phyloP scores from a whole-genome alignment of 768 basidiomycete genomes.

The Cystobasidium onofrii region DNA sequence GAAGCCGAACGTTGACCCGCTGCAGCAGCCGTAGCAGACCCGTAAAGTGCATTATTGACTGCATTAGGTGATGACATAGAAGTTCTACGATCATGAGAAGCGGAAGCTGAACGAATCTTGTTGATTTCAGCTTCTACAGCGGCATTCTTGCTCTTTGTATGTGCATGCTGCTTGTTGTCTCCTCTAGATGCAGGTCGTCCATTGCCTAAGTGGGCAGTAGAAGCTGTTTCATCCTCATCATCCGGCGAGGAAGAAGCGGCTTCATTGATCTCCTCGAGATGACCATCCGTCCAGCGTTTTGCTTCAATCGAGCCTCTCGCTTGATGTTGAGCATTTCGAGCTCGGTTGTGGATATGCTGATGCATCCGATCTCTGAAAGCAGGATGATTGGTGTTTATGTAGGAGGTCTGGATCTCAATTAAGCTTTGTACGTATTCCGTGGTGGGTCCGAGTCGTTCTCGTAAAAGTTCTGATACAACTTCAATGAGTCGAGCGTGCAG shows the following conservation, averaged over 20 bases:
- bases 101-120: conserved; percentile 64
- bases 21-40: conserved; percentile 38
- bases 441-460: conserved; percentile 90
- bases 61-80: conserved; percentile 46
- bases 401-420: conserved; percentile 94
- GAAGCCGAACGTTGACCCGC: conserved; percentile 40
- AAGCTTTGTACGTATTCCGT: conserved; percentile 93
- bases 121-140: conserved; percentile 44
- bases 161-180: neutral
- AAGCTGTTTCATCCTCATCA: conserved; percentile 9
- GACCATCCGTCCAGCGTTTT: conserved; percentile 13
- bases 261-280: conserved; percentile 20
- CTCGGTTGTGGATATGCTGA: neutral
- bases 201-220: conserved; percentile 13
- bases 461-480: conserved; percentile 87
- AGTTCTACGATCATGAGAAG: conserved; percentile 63
- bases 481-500: conserved; percentile 90
- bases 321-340: neutral
- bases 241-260: neutral
- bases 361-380: conserved; percentile 54
- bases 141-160: neutral
- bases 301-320: conserved; percentile 9
- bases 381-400: conserved; percentile 99
- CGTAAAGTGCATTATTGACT: conserved; percentile 31
- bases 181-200: conserved; percentile 4